phyloP scores from a whole-genome alignment of 352 stramenopile species.

The Globisporangium abappressorium region DNA sequence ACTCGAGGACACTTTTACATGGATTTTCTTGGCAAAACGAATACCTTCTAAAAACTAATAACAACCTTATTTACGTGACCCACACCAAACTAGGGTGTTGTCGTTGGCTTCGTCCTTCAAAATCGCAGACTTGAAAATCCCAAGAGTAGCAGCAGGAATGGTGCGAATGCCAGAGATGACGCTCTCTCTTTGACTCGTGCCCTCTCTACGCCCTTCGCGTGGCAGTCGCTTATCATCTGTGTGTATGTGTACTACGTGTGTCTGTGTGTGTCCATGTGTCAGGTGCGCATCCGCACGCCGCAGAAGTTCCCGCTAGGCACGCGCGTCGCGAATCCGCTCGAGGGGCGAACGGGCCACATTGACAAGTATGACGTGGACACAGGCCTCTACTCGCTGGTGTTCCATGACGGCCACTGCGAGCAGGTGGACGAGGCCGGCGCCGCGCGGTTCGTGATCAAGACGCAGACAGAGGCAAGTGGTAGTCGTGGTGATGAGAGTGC shows the following conservation, averaged over 20 bases:
- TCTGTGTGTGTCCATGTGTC: background rate
- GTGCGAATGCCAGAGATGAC: background rate
- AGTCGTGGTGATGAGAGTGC: background rate
- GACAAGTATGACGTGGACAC: constrained; percentile 32
- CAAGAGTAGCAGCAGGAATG: background rate
- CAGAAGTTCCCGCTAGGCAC: constrained; percentile 46
- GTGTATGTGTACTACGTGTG: background rate
- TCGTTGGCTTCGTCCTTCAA: too few species aligned
- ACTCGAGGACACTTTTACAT: too few species aligned
- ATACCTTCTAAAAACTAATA: too few species aligned
- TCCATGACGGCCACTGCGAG: constrained; percentile 48
- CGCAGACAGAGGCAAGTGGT: background rate
- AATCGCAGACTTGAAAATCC: too few species aligned
- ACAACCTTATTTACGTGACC: too few species aligned
- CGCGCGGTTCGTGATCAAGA: constrained; percentile 38
- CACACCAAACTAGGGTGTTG: too few species aligned
- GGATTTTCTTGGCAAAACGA: too few species aligned
- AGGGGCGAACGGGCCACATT: constrained; percentile 61
- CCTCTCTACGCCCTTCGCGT: background rate
- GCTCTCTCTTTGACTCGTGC: background rate
- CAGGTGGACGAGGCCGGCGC: constrained; percentile 27
- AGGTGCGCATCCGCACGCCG: constrained; percentile 37
- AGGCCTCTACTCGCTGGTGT: constrained; percentile 49
- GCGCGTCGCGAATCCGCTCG: constrained; percentile 53
- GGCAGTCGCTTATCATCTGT: background rate